Evolutionary conservation across 345 rosid species (phyloP).

Genomic region (thale cress (Arabidopsis thaliana)): DNA sequence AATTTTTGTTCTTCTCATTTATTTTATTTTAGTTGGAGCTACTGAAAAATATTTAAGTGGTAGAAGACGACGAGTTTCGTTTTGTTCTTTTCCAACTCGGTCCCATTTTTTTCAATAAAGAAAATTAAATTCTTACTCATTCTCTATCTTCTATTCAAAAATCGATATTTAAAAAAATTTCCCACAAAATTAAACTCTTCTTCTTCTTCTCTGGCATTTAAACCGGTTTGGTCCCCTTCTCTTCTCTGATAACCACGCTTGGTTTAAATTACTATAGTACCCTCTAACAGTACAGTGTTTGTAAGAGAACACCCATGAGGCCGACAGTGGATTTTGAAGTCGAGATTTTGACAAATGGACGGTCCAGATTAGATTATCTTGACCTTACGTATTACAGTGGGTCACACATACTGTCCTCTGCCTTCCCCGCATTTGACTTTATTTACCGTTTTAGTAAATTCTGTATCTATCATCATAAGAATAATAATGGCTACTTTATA

Average conservation of each 20-base stretch:
- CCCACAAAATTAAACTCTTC: constrained; percentile 5
- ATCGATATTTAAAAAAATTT: not conserved
- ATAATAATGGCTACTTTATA: not conserved
- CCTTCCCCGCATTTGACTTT: constrained; percentile 13
- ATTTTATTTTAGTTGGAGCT: constrained; percentile 33
- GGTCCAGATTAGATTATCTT: constrained; percentile 3
- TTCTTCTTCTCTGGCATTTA: too few species aligned
- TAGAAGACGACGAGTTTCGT: constrained; percentile 44
- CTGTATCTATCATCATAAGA: not conserved
- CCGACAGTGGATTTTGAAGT: constrained; percentile 32
- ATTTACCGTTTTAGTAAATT: constrained; percentile 30
- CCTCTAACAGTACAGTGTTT: constrained; percentile 34
- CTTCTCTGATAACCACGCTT: not conserved
- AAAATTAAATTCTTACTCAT: not conserved
- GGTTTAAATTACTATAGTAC: not conserved
- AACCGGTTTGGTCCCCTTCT: not conserved
- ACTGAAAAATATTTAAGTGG: constrained; percentile 29
- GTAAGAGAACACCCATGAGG: constrained; percentile 37
- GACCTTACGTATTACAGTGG: constrained; percentile 25
- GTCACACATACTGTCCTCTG: constrained; percentile 38
- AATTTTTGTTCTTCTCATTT: not conserved
- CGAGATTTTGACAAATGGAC: constrained; percentile 29
- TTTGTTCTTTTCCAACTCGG: constrained; percentile 36
- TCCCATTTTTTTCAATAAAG: not conserved
- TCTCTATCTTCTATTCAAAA: constrained; percentile 14